Percentiles rank a stretch among this genome's conserved stretches.
These are phyloP conservation scores for Penicillium expansum DNA, from an alignment of 2,329 filamentous ascomycete species.

Conservation along the genomic window DNA sequence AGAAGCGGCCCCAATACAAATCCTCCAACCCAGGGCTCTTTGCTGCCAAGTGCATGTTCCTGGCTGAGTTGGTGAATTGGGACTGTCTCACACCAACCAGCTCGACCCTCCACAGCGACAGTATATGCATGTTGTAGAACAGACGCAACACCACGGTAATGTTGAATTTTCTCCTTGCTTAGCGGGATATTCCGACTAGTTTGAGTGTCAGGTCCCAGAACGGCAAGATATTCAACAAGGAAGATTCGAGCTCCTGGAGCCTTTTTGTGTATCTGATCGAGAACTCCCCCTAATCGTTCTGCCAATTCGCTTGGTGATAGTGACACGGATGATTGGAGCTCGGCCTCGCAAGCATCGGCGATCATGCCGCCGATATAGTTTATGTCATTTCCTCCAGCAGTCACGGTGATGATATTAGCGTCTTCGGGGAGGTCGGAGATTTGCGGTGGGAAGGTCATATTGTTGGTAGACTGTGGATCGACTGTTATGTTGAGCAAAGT, in stretches of 20 bases:
- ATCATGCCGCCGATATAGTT: conserved; percentile 19
- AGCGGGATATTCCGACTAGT: conserved; percentile 9
- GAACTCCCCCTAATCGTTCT: conserved; percentile 6
- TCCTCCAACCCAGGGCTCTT: conserved; percentile 15
- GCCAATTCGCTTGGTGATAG: conserved; percentile 7
- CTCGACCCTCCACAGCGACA: conserved; percentile 3
- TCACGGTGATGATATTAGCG: conserved; percentile 16
- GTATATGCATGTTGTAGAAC: conserved; percentile 13
- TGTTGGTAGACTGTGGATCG: conserved; percentile 6
- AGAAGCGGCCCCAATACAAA: conserved; percentile 5
- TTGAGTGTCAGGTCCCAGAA: conserved; percentile 13
- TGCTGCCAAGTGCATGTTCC: conserved; percentile 12
- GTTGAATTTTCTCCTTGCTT: conserved; percentile 10
- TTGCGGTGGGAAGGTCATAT: conserved; percentile 11
- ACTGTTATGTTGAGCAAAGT: conserved; percentile 17
- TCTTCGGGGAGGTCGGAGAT: conserved; percentile 11
- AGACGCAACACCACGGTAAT: conserved; percentile 10
- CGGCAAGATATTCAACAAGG: conserved; percentile 17
- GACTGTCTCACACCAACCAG: conserved; percentile 16
- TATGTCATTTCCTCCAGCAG: conserved; percentile 17
- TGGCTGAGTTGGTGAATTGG: conserved; percentile 17
- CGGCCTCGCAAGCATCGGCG: conserved; percentile 5
- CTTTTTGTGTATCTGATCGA: conserved; percentile 13
- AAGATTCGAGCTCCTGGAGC: conserved; percentile 13
- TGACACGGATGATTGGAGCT: neutral